Percentiles rank a stretch among this genome's conserved stretches.
Evolutionary conservation across 2,329 filamentous ascomycete genomes (phyloP).

Genomic region (Microthyrium microscopicum): DNA sequence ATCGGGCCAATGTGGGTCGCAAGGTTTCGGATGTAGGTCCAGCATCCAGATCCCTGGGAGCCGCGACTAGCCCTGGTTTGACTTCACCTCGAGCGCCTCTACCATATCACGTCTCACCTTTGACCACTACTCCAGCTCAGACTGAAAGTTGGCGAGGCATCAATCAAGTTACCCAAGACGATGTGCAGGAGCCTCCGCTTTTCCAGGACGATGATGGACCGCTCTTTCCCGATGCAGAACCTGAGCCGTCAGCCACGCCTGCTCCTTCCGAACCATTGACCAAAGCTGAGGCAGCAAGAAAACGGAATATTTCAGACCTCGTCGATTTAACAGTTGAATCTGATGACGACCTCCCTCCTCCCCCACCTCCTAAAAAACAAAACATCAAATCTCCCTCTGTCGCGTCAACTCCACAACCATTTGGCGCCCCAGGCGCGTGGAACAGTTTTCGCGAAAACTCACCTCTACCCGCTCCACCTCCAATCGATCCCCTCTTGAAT

Average conservation of each 20-base stretch:
- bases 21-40: too few relatives aligned
- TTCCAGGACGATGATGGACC: too few relatives aligned
- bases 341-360: constrained; percentile 25
- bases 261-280: constrained; percentile 18
- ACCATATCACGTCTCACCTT: too few relatives aligned
- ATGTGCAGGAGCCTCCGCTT: too few relatives aligned
- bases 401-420: background rate
- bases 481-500: constrained; percentile 1
- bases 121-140: too few relatives aligned
- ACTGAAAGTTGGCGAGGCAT: too few relatives aligned
- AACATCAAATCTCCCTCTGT: constrained; percentile 1
- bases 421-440: too few relatives aligned
- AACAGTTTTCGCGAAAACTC: background rate
- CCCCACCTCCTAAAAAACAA: constrained; percentile 13
- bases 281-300: constrained; percentile 39
- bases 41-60: background rate
- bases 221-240: too few relatives aligned
- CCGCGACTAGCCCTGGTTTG: too few relatives aligned
- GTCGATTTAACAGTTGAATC: constrained; percentile 33
- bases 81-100: too few relatives aligned
- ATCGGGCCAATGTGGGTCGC: too few relatives aligned
- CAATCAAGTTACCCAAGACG: too few relatives aligned
- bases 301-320: constrained; percentile 36
- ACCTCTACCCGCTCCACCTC: constrained; percentile 1
- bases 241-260: background rate